Evolutionary conservation across 768 basidiomycete species (phyloP).

Genomic region (Collybiopsis luxurians): DNA sequence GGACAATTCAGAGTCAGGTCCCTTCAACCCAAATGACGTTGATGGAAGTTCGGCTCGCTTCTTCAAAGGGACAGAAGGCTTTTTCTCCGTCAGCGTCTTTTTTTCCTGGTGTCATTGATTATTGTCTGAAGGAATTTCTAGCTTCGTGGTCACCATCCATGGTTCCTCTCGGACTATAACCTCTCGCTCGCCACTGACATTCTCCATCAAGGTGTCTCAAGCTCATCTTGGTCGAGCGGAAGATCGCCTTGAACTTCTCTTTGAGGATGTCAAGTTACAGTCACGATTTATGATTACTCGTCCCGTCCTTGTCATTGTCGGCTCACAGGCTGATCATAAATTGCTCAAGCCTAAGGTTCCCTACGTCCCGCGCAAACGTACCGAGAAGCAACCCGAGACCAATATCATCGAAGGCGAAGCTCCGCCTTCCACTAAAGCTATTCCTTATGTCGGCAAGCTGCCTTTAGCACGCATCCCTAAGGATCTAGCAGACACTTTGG

Average conservation of each 20-base stretch:
- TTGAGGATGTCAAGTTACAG: conserved; percentile 42
- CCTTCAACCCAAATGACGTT: not conserved
- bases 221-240: conserved; percentile 41
- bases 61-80: not conserved
- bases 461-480: conserved; percentile 39
- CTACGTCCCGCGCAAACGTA: conserved; percentile 39
- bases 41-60: not conserved
- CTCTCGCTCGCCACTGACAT: not conserved
- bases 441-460: conserved; percentile 40
- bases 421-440: conserved; percentile 37
- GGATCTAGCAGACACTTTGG: conserved; percentile 30
- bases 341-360: conserved; percentile 42
- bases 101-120: not conserved
- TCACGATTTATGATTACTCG: conserved; percentile 50
- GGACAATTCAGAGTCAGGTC: conserved; percentile 5
- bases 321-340: conserved; percentile 43
- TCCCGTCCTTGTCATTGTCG: conserved; percentile 41
- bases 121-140: no score
- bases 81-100: conserved; percentile 2
- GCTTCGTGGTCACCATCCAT: conserved; percentile 1
- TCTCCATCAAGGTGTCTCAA: conserved; percentile 17
- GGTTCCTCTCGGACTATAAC: not conserved
- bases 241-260: conserved; percentile 50
- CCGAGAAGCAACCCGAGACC: conserved; percentile 28
- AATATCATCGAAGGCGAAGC: conserved; percentile 38